Base-by-base conservation (phyloP, 768 basidiomycete genomes). In the Suillus bovinus region DNA sequence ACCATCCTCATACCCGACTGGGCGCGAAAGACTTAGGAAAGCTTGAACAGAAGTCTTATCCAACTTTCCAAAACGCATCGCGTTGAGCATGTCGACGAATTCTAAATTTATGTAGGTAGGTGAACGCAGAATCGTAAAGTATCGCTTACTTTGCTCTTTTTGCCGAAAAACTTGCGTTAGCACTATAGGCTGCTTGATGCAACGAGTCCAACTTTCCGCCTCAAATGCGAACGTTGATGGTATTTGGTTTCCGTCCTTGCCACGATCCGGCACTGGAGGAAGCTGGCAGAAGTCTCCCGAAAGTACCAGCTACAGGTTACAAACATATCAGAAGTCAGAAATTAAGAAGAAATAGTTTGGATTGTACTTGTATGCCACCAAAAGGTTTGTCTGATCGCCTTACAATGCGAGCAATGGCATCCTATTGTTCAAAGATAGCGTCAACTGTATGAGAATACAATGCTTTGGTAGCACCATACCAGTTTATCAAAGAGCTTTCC, bases 201-300 rank as follows among this genome's bases (percentile, higher is more conserved):
- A 89, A 31, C 74, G 70, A 22, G 76, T 68, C 94, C 94, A 96
- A n/a, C 81, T 78, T 16, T 81, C 66, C 0, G 94, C 88, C 60
- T 96, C 92, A 70, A 97, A 96, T 4, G 89, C 87, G 73, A 96
- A 96, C 7, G 64, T 72, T 6, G 85, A 77, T 8, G 79, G 76
- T 36, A 86, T 79, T 13, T 81, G 46, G 66, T 82, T 62, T 65
- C 81, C 81, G 55, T 85, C 77, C 69, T 78, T 71, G 74, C 82
- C 68, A 66, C 81, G 74, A 38, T 77, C 78, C 14, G 83, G 79
- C 0, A 96, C 91, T 1, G 94, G 94, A 11, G 94, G 94, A 0
- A 97, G 80, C 73, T 97, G 94, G 70, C 86, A 95, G 73, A 96
- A 96, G 71, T 97, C 94, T 8, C 94, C 94, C 9, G 89, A 93